Conservation (phyloP, 164 flowering plant species). For the Stephania yunnanensis region DNA sequence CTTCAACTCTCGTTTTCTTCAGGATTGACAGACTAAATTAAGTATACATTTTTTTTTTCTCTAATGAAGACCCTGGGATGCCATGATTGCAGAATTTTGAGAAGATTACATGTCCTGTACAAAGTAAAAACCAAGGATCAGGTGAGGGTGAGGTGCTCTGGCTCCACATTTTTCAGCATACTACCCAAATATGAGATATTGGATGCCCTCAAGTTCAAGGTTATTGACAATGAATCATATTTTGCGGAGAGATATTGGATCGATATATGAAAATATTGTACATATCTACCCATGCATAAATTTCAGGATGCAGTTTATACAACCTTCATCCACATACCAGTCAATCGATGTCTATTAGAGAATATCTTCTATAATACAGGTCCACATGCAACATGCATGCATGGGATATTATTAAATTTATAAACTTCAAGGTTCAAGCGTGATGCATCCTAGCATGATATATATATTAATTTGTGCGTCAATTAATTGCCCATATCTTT, state of each 20-base stretch:
- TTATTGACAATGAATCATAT: not conserved
- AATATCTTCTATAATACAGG: too few relatives aligned
- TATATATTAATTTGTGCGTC: not conserved
- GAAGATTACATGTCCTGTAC: conserved; percentile 88
- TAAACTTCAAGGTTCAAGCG: not conserved
- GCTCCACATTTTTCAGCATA: not conserved
- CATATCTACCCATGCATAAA: too few relatives aligned
- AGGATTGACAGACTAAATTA: not conserved
- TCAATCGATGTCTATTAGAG: not conserved
- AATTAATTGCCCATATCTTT: not conserved
- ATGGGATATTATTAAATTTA: too few relatives aligned
- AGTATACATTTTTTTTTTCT: not conserved
- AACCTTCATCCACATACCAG: not conserved
- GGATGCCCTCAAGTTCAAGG: not conserved
- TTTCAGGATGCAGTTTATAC: too few relatives aligned
- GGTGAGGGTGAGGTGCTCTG: conserved; percentile 31
- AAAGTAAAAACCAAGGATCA: conserved; percentile 98
- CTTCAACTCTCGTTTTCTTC: not conserved
- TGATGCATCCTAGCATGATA: not conserved
- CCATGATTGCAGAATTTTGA: conserved; percentile 80
- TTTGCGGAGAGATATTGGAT: not conserved
- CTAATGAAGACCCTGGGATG: conserved; percentile 14
- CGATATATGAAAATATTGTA: not conserved
- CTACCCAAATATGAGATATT: not conserved
- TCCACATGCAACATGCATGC: not conserved